A percentile compares a stretch with the other conserved stretches of the same genome.
These are phyloP conservation scores for Globisporangium acanthophoron DNA, from an alignment of 352 stramenopile species.

Conservation along the genomic window DNA sequence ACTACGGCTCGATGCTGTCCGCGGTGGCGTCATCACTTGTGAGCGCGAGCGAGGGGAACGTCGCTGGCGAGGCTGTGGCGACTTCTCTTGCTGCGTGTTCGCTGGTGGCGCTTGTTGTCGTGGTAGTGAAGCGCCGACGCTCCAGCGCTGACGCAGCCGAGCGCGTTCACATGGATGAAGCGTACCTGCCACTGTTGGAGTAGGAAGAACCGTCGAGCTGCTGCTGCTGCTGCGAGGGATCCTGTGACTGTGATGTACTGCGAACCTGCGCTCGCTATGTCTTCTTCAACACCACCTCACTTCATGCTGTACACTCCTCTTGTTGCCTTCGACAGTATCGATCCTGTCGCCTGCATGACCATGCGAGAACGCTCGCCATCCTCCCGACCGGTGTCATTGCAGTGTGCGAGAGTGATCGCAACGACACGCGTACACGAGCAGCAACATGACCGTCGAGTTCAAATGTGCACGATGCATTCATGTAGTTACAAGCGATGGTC, in stretches of 20 bases:
- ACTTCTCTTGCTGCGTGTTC: slow-evolving; percentile 23
- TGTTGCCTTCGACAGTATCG: too few species aligned
- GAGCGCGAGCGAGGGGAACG: slow-evolving; percentile 14
- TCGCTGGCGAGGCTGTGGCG: background rate
- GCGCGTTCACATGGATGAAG: slow-evolving; percentile 22
- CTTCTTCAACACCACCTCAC: too few species aligned
- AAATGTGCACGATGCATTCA: background rate
- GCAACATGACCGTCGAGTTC: too few species aligned
- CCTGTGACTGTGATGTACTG: too few species aligned
- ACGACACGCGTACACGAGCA: too few species aligned
- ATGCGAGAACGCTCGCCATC: too few species aligned
- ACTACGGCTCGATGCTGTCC: slow-evolving; percentile 7
- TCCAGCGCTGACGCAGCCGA: slow-evolving; percentile 5
- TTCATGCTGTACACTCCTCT: too few species aligned
- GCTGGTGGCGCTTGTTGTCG: slow-evolving; percentile 37
- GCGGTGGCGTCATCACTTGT: background rate
- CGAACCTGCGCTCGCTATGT: too few species aligned
- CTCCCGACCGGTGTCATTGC: too few species aligned
- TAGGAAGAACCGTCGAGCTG: slow-evolving; percentile 8
- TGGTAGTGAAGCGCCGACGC: slow-evolving; percentile 18
- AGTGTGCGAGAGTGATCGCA: too few species aligned
- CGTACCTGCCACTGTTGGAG: slow-evolving; percentile 54
- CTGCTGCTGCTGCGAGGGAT: background rate
- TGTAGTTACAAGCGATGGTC: background rate
- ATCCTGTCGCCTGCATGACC: too few species aligned